Percentiles rank a stretch among this genome's conserved stretches.
These are phyloP conservation scores for Sporothrix variecibatus DNA, from an alignment of 2,329 filamentous ascomycete species.

Conservation along the genomic window DNA sequence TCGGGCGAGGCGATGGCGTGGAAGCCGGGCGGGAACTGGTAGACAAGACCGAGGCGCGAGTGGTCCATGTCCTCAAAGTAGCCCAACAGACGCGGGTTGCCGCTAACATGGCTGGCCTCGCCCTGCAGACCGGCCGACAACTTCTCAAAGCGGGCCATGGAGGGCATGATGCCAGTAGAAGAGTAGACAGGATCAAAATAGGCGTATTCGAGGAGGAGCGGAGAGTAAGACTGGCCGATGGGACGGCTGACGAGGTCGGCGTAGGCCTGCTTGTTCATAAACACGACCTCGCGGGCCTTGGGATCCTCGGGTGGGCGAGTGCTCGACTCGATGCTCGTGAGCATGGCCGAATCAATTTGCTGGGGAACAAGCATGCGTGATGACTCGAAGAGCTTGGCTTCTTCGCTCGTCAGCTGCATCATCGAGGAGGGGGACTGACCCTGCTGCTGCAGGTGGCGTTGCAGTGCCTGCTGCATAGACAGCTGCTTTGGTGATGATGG, in stretches of 20 bases:
- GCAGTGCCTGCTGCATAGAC: constrained; percentile 13
- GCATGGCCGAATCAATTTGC: constrained; percentile 56
- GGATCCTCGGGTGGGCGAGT: constrained; percentile 44
- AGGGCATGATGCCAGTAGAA: constrained; percentile 62
- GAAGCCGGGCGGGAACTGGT: constrained; percentile 69
- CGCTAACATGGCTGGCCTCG: constrained; percentile 50
- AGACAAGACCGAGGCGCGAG: constrained; percentile 72
- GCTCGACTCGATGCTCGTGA: constrained; percentile 48
- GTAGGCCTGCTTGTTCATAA: constrained; percentile 56
- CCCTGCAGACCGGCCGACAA: constrained; percentile 60
- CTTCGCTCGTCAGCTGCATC: constrained; percentile 32
- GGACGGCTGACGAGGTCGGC: constrained; percentile 48
- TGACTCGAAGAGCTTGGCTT: constrained; percentile 58
- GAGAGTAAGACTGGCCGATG: constrained; percentile 51
- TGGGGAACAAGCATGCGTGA: constrained; percentile 63
- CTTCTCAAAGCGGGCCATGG: constrained; percentile 66
- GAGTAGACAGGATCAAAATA: constrained; percentile 64
- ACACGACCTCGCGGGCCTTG: constrained; percentile 48
- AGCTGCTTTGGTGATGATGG: constrained; percentile 33
- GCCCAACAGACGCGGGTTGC: constrained; percentile 62
- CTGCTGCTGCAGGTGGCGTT: constrained; percentile 6
- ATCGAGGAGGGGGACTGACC: constrained; percentile 37
- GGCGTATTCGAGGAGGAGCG: constrained; percentile 71
- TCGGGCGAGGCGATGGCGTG: constrained; percentile 48
- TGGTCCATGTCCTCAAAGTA: constrained; percentile 75